phyloP scores from a whole-genome alignment of 805 yeast genomes.

The Starmera amethionina region DNA sequence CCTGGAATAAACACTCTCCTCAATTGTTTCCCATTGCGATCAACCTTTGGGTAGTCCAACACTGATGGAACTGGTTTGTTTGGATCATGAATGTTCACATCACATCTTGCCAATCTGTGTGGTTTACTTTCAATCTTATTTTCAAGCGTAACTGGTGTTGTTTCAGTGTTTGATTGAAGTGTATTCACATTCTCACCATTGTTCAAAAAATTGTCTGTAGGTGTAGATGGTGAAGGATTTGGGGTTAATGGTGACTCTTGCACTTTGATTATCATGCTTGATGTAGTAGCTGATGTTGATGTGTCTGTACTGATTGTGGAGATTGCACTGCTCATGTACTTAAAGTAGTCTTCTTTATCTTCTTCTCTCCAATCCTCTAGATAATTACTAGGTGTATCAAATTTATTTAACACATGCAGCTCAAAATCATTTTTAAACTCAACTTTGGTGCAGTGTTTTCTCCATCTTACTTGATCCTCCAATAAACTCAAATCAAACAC shows the following conservation, averaged over 20 bases:
- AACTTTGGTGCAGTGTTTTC: neutral
- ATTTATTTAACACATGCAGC: too few species aligned
- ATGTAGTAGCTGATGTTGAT: neutral
- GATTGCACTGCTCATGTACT: neutral
- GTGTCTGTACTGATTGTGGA: neutral
- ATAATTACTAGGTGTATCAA: too few species aligned
- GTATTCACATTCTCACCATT: constrained; percentile 1
- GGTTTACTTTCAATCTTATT: constrained; percentile 1
- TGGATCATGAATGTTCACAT: constrained; percentile 13
- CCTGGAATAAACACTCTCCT: constrained; percentile 38
- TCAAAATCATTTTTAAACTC: too few species aligned
- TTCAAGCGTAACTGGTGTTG: neutral
- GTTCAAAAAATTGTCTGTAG: neutral
- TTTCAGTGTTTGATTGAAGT: neutral
- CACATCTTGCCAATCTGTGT: constrained; percentile 8
- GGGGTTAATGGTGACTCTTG: neutral
- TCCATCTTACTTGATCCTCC: constrained; percentile 5
- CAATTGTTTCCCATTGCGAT: constrained; percentile 29
- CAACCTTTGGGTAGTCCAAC: constrained; percentile 15
- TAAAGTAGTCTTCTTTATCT: neutral
- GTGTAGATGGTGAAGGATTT: neutral
- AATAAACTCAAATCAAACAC: constrained; percentile 4
- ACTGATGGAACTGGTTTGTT: constrained; percentile 15
- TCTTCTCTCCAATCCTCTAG: too few species aligned
- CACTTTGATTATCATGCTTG: too few species aligned